Percentiles rank a stretch among this genome's conserved stretches.
These are phyloP conservation scores for Colletotrichum lentis DNA, from an alignment of 2,329 filamentous ascomycete species.

Conservation along the genomic window DNA sequence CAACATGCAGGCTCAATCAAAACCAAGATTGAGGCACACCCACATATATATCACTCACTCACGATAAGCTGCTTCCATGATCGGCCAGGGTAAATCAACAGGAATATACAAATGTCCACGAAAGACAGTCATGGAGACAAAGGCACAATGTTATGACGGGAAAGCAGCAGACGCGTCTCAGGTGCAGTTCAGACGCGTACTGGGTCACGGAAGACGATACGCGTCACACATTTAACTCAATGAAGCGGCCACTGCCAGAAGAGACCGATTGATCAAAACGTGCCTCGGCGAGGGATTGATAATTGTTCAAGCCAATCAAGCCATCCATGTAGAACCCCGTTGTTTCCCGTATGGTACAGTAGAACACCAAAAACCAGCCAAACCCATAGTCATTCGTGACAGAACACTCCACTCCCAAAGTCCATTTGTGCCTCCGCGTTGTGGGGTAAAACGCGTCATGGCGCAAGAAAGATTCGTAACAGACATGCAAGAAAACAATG, in stretches of 20 bases:
- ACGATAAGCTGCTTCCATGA: no score
- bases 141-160: not conserved
- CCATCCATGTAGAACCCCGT: constrained; percentile 47
- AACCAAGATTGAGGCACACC: no score
- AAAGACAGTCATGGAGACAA: not conserved
- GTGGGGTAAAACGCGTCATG: constrained; percentile 35
- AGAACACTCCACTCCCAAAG: constrained; percentile 48
- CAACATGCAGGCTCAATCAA: no score
- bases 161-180: no score
- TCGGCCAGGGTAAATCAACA: no score
- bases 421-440: constrained; percentile 32
- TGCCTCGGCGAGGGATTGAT: constrained; percentile 37
- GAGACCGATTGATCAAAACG: constrained; percentile 31
- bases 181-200: not conserved
- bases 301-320: constrained; percentile 37
- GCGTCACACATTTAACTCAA: not conserved
- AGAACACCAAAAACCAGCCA: constrained; percentile 55
- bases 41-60: not conserved
- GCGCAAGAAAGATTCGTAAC: constrained; percentile 48
- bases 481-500: constrained; percentile 44
- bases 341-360: constrained; percentile 55
- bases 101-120: no score
- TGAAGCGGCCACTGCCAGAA: not conserved
- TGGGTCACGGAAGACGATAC: not conserved
- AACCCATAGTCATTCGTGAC: constrained; percentile 54